A percentile compares a stretch with the other conserved stretches of the same genome.
Evolutionary conservation across 2,329 filamentous ascomycete species (phyloP).

Genomic region (Beauveria varroae): DNA sequence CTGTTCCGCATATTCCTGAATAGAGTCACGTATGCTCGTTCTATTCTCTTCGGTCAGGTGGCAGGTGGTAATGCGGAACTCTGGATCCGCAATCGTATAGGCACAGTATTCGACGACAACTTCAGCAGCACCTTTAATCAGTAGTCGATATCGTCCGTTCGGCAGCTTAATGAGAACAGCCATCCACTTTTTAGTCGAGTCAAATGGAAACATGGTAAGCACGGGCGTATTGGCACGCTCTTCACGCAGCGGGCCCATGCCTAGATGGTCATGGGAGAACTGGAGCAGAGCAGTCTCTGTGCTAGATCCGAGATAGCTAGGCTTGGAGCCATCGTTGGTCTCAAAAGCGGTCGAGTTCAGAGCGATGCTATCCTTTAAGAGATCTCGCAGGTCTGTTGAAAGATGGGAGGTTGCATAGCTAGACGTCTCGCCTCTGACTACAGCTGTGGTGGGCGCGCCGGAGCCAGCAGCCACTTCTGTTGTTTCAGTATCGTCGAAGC

Average conservation of each 20-base stretch:
- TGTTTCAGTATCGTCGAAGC: constrained; percentile 28
- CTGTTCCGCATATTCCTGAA: constrained; percentile 51
- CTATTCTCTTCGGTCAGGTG: constrained; percentile 26
- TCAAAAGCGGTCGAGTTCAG: constrained; percentile 49
- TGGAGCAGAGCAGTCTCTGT: constrained; percentile 47
- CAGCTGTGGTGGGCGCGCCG: constrained; percentile 17
- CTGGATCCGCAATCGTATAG: constrained; percentile 38
- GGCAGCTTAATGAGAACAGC: constrained; percentile 42
- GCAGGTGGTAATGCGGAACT: constrained; percentile 20
- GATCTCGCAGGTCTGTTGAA: constrained; percentile 24
- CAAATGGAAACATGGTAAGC: constrained; percentile 44
- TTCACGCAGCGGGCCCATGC: constrained; percentile 35
- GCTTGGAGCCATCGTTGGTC: constrained; percentile 27
- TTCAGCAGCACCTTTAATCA: constrained; percentile 52
- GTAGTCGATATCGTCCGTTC: constrained; percentile 39
- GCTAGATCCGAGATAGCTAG: constrained; percentile 44
- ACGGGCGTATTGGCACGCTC: constrained; percentile 39
- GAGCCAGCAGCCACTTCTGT: constrained; percentile 14
- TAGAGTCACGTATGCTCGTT: constrained; percentile 25
- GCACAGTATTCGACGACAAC: constrained; percentile 42
- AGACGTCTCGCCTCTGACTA: constrained; percentile 21
- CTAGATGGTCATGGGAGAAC: constrained; percentile 42
- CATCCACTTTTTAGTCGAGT: constrained; percentile 50
- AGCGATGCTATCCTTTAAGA: constrained; percentile 34
- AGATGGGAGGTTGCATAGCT: constrained; percentile 23